Evolutionary conservation across 352 stramenopile genomes (phyloP).

Genomic region (Phytophthora tubulina): DNA sequence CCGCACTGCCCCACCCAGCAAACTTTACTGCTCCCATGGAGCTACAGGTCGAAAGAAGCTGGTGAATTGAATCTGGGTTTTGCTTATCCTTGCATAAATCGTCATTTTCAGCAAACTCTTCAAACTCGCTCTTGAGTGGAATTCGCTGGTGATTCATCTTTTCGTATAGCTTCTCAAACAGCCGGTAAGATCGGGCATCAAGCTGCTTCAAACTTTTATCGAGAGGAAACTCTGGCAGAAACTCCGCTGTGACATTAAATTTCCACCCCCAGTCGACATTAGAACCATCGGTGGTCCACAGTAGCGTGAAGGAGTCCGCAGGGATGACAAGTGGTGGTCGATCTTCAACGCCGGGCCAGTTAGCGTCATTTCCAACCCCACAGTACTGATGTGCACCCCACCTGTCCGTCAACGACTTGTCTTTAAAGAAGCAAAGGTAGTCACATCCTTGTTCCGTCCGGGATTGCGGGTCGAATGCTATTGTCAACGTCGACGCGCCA

Average conservation of each 20-base stretch:
- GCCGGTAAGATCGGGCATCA: slow-evolving; percentile 62
- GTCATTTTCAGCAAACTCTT: slow-evolving; percentile 40
- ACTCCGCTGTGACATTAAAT: slow-evolving; percentile 78
- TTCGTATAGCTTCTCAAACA: slow-evolving; percentile 81
- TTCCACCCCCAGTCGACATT: slow-evolving; percentile 93
- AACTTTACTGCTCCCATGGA: background rate
- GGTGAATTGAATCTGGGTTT: slow-evolving; percentile 37
- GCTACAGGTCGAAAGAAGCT: slow-evolving; percentile 37
- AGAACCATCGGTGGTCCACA: slow-evolving; percentile 87
- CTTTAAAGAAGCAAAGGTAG: slow-evolving; percentile 89
- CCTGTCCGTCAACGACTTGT: slow-evolving; percentile 68
- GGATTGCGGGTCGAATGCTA: slow-evolving; percentile 80
- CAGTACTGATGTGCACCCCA: slow-evolving; percentile 79
- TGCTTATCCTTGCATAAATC: slow-evolving; percentile 2
- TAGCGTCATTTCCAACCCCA: slow-evolving; percentile 68
- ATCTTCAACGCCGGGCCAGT: slow-evolving; percentile 82
- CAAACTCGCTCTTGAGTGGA: slow-evolving; percentile 60
- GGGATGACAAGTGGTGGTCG: slow-evolving; percentile 76
- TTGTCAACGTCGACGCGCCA: slow-evolving; percentile 62
- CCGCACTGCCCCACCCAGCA: slow-evolving; percentile 1
- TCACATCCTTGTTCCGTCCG: slow-evolving; percentile 79
- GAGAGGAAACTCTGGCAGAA: slow-evolving; percentile 53
- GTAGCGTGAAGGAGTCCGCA: slow-evolving; percentile 79
- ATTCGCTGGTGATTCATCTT: slow-evolving; percentile 53
- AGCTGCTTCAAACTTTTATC: slow-evolving; percentile 66